A percentile compares a stretch with the other conserved stretches of the same genome.
Conservation (phyloP, 768 basidiomycete genomes). For the Collybiopsis confluens region DNA sequence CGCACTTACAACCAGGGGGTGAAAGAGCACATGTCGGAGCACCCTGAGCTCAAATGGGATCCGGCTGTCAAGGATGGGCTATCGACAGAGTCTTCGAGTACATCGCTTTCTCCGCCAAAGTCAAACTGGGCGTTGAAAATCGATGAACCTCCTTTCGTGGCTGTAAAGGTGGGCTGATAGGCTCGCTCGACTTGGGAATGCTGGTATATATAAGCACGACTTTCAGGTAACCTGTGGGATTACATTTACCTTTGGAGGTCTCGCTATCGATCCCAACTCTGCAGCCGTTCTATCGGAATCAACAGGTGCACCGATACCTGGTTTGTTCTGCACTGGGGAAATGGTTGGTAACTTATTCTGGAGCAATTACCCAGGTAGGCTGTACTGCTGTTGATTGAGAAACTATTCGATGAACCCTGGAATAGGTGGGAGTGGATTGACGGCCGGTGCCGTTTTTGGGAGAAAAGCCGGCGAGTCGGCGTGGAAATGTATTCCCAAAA, state of each 20-base stretch:
- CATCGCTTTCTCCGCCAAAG: slow-evolving; percentile 43
- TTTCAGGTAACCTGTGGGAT: slow-evolving; percentile 56
- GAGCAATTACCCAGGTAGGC: slow-evolving; percentile 61
- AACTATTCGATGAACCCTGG: slow-evolving; percentile 25
- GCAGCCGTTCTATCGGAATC: slow-evolving; percentile 44
- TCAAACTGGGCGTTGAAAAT: slow-evolving; percentile 67
- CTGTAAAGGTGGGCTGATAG: slow-evolving; percentile 40
- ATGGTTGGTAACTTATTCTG: slow-evolving; percentile 65
- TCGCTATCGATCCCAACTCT: slow-evolving; percentile 53
- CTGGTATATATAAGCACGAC: no score
- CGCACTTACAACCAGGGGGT: slow-evolving; percentile 49
- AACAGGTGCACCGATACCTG: slow-evolving; percentile 38
- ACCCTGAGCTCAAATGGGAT: slow-evolving; percentile 43
- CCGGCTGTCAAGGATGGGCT: slow-evolving; percentile 62
- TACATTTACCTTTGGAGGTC: slow-evolving; percentile 71
- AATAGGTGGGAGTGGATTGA: slow-evolving; percentile 26
- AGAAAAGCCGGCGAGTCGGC: slow-evolving; percentile 8
- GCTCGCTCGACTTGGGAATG: no score
- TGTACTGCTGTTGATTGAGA: slow-evolving; percentile 61
- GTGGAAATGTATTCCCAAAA: not conserved
- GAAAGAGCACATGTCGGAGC: slow-evolving; percentile 27
- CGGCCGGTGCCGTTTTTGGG: slow-evolving; percentile 25
- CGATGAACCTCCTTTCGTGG: slow-evolving; percentile 51
- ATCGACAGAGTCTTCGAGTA: slow-evolving; percentile 40
- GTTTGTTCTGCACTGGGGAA: slow-evolving; percentile 65